Percentiles rank a stretch among this genome's conserved stretches.
Evolutionary conservation across 2,329 filamentous ascomycete genomes (phyloP).

Genomic region (Ophiostoma australiae): DNA sequence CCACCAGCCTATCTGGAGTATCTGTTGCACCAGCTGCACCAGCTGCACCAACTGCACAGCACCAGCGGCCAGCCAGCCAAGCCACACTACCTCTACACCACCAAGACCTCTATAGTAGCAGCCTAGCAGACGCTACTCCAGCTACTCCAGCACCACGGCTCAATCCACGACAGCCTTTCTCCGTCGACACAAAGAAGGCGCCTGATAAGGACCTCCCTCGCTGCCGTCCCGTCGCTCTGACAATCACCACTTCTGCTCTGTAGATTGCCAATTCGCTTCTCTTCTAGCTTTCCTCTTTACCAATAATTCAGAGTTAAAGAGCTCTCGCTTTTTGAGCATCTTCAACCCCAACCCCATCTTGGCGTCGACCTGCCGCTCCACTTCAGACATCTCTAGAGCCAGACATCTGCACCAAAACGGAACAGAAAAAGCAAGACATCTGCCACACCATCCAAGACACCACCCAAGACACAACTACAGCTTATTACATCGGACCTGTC

Average conservation of each 20-base stretch:
- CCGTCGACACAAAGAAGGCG: not conserved
- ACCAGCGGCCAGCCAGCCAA: too few relatives aligned
- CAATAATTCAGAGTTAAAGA: too few relatives aligned
- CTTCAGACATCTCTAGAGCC: not conserved
- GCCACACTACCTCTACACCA: too few relatives aligned
- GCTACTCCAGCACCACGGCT: not conserved
- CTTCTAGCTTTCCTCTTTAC: too few relatives aligned
- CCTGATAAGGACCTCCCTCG: constrained; percentile 7
- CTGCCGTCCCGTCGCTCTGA: not conserved
- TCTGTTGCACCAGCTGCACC: not conserved
- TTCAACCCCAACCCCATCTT: not conserved
- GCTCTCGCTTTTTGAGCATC: not conserved
- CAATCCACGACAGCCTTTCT: not conserved
- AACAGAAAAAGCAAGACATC: not conserved
- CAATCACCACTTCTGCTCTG: not conserved
- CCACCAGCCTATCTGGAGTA: not conserved
- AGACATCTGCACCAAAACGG: not conserved
- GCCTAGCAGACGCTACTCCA: not conserved
- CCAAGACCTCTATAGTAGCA: not conserved
- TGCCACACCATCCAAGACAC: not conserved
- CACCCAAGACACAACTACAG: not conserved
- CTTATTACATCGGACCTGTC: not conserved
- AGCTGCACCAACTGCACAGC: too few relatives aligned
- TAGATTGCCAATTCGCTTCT: not conserved
- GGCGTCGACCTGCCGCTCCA: not conserved